Base-by-base conservation (phyloP, 192 early-diverging fungal species). In the Podila epicladia region DNA sequence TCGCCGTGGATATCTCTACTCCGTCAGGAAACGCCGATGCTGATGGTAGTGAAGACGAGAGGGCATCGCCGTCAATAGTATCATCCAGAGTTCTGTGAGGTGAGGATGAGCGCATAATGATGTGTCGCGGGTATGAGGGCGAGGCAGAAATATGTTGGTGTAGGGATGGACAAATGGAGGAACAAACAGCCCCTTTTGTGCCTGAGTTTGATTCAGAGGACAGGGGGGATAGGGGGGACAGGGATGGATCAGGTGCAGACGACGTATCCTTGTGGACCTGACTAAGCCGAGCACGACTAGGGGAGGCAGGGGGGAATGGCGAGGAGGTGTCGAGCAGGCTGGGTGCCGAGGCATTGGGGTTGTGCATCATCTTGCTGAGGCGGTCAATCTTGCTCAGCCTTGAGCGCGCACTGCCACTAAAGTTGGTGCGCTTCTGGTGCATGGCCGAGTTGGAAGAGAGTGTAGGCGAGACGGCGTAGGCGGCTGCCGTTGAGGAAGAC, bases 341-440 rank as follows among this genome's bases (percentile, higher is more conserved):
- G 48, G 67, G 57, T 3, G 62, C 32, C n/a, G 71, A 67, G 12
- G 66, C 61, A 37, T 73, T 69, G 8, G 65, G 62, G 65, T 49
- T 72, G 29, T 69, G 55, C 62, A 64, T 73, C 71, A 80, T 72
- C n/a, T 65, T 80, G 49, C 65, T 80, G 22, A 80, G 59, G 5
- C 61, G 71, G 60, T 80, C 71, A 64, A 80, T 80, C 29, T 72
- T 80, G 38, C 53, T 58, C 31, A 80, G 67, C 20, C 71, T 33
- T 32, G 70, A 73, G 19, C 77, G 70, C 9, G 77, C 77, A 28
- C 77, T 80, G 5, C 77, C 77, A 62, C 66, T 72, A 65, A 73
- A 65, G 58, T 65, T 67, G n/a, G n/a, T n/a, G 69, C 50, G 65
- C 62, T 45, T 69, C 32, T 69, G 70, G 28, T 80, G 64, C 45